Conservation (phyloP, 352 stramenopile genomes). For the Elongisporangium anandrum region DNA sequence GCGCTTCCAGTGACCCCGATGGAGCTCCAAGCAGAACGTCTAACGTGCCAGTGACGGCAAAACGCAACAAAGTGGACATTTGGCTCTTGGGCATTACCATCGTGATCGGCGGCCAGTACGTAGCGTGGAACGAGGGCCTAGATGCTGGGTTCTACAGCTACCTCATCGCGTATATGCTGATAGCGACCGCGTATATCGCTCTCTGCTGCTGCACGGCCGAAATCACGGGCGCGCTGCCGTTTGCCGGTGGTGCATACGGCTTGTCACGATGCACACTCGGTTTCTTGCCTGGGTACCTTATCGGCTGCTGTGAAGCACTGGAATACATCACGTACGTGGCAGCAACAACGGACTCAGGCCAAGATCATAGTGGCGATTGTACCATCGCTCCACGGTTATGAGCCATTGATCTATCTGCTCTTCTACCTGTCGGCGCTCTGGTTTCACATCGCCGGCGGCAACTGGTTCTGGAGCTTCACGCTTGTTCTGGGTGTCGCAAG, state of each 20-base stretch:
- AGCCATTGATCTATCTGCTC: slow-evolving; percentile 19
- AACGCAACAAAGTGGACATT: slow-evolving; percentile 28
- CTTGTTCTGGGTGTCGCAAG: slow-evolving; percentile 19
- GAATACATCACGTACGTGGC: slow-evolving; percentile 46
- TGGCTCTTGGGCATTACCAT: slow-evolving; percentile 50
- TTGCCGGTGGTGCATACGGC: slow-evolving; percentile 38
- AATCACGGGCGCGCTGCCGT: slow-evolving; percentile 36
- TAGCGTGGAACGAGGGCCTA: slow-evolving; percentile 43
- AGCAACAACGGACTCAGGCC: slow-evolving; percentile 16
- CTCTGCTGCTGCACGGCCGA: slow-evolving; percentile 41
- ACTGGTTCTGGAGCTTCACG: slow-evolving; percentile 44
- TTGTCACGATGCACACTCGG: slow-evolving; percentile 32
- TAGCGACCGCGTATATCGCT: slow-evolving; percentile 8
- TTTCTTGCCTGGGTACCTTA: slow-evolving; percentile 39
- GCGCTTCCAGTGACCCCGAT: not conserved
- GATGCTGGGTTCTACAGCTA: slow-evolving; percentile 34
- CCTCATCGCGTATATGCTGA: slow-evolving; percentile 11
- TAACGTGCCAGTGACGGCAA: not conserved
- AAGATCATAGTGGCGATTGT: slow-evolving; percentile 25
- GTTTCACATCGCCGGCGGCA: slow-evolving; percentile 25
- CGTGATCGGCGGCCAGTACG: slow-evolving; percentile 49
- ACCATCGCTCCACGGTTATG: slow-evolving; percentile 7
- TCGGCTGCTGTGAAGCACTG: slow-evolving; percentile 44
- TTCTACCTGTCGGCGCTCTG: slow-evolving; percentile 30
- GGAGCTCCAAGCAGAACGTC: slow-evolving; percentile 5